These are phyloP conservation scores for Clathrospora elynae DNA, from an alignment of 2,329 filamentous ascomycete species.

Conservation along the genomic window DNA sequence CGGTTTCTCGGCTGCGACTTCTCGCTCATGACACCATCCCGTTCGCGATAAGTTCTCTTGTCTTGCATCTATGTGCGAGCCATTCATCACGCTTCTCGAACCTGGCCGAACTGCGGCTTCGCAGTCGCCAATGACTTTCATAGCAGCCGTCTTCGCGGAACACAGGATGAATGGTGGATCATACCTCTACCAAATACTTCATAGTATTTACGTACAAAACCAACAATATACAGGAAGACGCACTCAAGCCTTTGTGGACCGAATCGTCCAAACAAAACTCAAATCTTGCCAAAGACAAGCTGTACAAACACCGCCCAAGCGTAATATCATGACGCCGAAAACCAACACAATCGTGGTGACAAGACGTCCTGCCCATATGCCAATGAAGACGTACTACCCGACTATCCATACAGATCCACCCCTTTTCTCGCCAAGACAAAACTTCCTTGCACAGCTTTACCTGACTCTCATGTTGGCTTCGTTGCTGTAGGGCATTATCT, in stretches of 20 bases:
- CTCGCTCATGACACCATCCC: not conserved
- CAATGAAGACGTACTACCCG: not conserved
- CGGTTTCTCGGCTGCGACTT: too few species aligned
- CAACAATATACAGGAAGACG: not conserved
- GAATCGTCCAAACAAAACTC: not conserved
- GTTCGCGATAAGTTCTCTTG: too few species aligned
- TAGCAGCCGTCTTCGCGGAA: too few species aligned
- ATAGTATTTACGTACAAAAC: conserved; percentile 2
- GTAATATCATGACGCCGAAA: not conserved
- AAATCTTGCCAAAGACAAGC: not conserved
- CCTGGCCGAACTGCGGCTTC: too few species aligned
- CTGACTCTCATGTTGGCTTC: not conserved
- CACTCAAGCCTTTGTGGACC: not conserved
- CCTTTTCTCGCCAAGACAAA: not conserved
- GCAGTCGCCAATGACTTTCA: too few species aligned
- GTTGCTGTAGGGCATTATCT: not conserved
- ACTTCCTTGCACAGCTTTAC: not conserved
- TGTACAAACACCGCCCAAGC: not conserved
- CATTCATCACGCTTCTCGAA: not conserved
- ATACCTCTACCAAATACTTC: conserved; percentile 7
- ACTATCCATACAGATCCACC: not conserved
- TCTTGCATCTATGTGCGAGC: too few species aligned
- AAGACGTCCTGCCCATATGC: not conserved
- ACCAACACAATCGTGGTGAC: not conserved
- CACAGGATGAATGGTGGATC: not conserved